These are phyloP conservation scores for Gomphus bonarii DNA, from an alignment of 1,284 basidiomycete species.

Conservation along the genomic window DNA sequence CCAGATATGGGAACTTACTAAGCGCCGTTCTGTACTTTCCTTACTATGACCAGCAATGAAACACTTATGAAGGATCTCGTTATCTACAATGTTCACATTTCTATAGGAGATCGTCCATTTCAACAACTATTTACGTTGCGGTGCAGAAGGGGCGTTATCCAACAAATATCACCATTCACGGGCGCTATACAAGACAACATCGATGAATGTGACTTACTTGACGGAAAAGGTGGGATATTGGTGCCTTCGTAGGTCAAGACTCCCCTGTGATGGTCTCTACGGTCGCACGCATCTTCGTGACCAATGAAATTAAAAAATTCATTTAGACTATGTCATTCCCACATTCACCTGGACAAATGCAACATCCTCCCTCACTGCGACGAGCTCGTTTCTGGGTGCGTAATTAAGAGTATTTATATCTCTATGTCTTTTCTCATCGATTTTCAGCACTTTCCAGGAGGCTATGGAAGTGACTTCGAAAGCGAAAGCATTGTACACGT, in stretches of 20 bases:
- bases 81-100: slow-evolving; percentile 2
- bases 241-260: slow-evolving; percentile 11
- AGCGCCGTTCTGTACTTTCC: background rate
- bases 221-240: slow-evolving; percentile 11
- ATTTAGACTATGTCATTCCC: slow-evolving; percentile 46
- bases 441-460: slow-evolving; percentile 41
- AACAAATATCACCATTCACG: background rate
- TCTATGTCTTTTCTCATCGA: background rate
- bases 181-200: background rate
- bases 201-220: background rate
- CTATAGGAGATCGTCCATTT: background rate
- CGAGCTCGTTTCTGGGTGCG: slow-evolving; percentile 40
- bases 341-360: slow-evolving; percentile 60
- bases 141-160: background rate
- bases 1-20: background rate
- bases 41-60: background rate
- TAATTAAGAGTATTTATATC: background rate
- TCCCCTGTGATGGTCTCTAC: background rate
- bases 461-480: slow-evolving; percentile 40
- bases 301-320: no score
- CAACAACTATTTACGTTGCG: background rate
- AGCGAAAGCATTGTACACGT: slow-evolving; percentile 33
- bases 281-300: background rate
- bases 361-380: slow-evolving; percentile 47
- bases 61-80: background rate